phyloP scores from a whole-genome alignment of 192 early-diverging fungal genomes.

The Chytriomyces sp. region DNA sequence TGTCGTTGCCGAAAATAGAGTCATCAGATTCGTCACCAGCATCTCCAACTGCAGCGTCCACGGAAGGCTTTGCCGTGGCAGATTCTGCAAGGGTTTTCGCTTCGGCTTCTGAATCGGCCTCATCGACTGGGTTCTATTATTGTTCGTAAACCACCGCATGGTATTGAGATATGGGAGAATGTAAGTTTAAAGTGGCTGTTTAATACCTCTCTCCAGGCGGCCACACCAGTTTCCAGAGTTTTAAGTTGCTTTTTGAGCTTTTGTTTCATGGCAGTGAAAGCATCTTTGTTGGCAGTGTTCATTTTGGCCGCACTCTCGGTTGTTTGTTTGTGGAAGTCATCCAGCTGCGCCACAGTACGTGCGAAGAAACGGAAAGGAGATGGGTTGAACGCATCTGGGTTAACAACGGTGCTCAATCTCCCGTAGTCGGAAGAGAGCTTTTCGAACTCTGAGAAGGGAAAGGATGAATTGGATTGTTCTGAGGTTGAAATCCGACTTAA shows the following conservation, averaged over 20 bases:
- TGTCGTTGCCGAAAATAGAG: constrained; percentile 67
- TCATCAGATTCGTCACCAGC: constrained; percentile 61
- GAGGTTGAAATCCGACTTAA: background rate
- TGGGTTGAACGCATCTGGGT: constrained; percentile 47
- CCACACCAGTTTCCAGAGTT: constrained; percentile 72
- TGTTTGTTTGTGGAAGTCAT: constrained; percentile 74
- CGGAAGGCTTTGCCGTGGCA: constrained; percentile 28
- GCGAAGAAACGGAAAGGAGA: constrained; percentile 72
- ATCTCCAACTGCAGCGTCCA: constrained; percentile 35
- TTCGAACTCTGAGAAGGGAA: constrained; percentile 73
- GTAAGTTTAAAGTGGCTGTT: background rate
- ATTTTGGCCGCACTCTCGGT: constrained; percentile 75
- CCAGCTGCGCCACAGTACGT: constrained; percentile 73
- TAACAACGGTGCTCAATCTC: constrained; percentile 67
- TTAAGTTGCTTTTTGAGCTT: constrained; percentile 90
- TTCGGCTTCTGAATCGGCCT: constrained; percentile 57
- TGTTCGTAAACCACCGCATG: no score
- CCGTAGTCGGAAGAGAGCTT: constrained; percentile 72
- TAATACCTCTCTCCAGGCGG: constrained; percentile 59
- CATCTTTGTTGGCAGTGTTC: constrained; percentile 78
- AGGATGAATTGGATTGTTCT: background rate
- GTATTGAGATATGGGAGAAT: constrained; percentile 11
- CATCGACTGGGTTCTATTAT: constrained; percentile 54
- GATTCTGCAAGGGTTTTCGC: constrained; percentile 6
- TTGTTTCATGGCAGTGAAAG: constrained; percentile 91